Conservation (phyloP, 73 alveolate genomes). For the Paramecium tetraurelia region DNA sequence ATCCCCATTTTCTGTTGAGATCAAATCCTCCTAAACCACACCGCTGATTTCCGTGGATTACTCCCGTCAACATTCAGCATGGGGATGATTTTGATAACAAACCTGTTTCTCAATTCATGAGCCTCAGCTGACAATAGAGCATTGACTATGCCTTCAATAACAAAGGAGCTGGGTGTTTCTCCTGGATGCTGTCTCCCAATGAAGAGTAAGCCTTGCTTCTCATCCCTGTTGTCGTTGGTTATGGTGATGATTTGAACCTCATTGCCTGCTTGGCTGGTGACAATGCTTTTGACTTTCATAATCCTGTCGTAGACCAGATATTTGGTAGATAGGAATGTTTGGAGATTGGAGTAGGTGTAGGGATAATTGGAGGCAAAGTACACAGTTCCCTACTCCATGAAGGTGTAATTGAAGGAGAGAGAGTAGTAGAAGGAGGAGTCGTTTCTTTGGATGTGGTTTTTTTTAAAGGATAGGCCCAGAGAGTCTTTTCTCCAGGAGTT, state of each 20-base stretch:
- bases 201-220: conserved; percentile 36
- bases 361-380: conserved; percentile 83
- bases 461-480: conserved; percentile 54
- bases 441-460: conserved; percentile 20
- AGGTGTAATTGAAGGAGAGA: conserved; percentile 68
- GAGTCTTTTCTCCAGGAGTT: conserved; percentile 48
- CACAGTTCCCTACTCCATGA: conserved; percentile 65
- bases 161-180: conserved; percentile 47
- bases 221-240: conserved; percentile 7
- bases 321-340: not conserved
- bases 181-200: conserved; percentile 59
- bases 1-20: conserved; percentile 76
- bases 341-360: conserved; percentile 71
- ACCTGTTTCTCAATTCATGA: conserved; percentile 69
- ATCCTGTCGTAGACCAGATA: not conserved
- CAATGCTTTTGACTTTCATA: conserved; percentile 9
- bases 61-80: conserved; percentile 86
- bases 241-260: conserved; percentile 21
- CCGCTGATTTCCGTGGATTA: conserved; percentile 78
- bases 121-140: conserved; percentile 45
- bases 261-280: conserved; percentile 29
- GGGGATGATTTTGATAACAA: conserved; percentile 76
- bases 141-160: conserved; percentile 52
- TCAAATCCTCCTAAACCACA: conserved; percentile 71
- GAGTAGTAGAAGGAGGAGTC: conserved; percentile 59